Evolutionary conservation across 2,329 filamentous ascomycete species (phyloP).

Genomic region (Aspergillus versicolor): DNA sequence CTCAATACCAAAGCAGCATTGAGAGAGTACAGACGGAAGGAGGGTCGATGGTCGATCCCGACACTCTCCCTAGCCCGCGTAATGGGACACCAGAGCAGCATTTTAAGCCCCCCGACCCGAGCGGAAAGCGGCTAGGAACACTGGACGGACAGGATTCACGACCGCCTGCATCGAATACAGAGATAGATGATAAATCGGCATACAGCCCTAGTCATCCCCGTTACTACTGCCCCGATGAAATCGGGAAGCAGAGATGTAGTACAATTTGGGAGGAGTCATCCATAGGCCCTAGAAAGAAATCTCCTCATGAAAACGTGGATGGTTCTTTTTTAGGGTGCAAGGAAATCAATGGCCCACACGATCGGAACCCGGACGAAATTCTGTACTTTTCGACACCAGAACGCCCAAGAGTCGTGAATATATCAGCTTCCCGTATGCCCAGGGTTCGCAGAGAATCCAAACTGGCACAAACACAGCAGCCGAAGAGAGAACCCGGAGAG

Average conservation of each 20-base stretch:
- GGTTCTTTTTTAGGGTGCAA: constrained; percentile 44
- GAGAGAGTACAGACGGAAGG: constrained; percentile 31
- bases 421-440: constrained; percentile 19
- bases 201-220: constrained; percentile 12
- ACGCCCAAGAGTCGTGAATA: constrained; percentile 24
- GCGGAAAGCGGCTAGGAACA: constrained; percentile 16
- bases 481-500: constrained; percentile 17
- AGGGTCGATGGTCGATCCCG: constrained; percentile 31
- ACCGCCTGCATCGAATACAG: constrained; percentile 4
- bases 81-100: constrained; percentile 29
- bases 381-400: constrained; percentile 34
- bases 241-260: constrained; percentile 38
- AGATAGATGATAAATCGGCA: constrained; percentile 9
- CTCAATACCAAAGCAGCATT: constrained; percentile 39
- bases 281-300: constrained; percentile 23
- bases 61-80: constrained; percentile 33
- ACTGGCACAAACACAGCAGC: constrained; percentile 7
- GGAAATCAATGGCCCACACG: constrained; percentile 33
- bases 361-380: constrained; percentile 40
- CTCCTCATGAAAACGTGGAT: constrained; percentile 23
- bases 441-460: constrained; percentile 24
- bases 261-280: constrained; percentile 36
- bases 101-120: constrained; percentile 26
- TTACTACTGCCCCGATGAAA: constrained; percentile 41
- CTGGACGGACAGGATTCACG: constrained; percentile 22